phyloP scores from a whole-genome alignment of 495 filamentous ascomycete species.

The Hypoxylon crocopeplum region DNA sequence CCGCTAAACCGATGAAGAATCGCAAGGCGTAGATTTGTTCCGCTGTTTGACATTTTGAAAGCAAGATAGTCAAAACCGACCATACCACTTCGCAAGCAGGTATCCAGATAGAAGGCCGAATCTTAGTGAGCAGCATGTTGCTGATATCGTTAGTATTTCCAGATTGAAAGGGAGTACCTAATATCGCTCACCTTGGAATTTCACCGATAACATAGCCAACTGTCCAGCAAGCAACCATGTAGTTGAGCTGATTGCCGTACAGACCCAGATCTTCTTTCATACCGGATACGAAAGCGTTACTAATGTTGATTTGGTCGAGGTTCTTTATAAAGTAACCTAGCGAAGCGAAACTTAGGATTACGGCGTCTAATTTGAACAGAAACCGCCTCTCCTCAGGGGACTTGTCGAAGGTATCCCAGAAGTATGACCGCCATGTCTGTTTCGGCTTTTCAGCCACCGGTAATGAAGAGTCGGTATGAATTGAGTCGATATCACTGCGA shows the following conservation, averaged over 20 bases:
- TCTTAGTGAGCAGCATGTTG: conserved; percentile 48
- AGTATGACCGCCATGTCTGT: conserved; percentile 47
- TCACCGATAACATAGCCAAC: conserved; percentile 69
- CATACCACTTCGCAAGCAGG: conserved; percentile 63
- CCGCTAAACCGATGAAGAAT: conserved; percentile 65
- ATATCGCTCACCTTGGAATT: conserved; percentile 54
- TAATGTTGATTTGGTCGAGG: conserved; percentile 65
- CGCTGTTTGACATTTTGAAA: conserved; percentile 54
- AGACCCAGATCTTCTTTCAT: conserved; percentile 67
- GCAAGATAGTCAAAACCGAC: conserved; percentile 59
- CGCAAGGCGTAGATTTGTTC: conserved; percentile 62
- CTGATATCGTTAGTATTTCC: conserved; percentile 17
- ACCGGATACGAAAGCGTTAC: conserved; percentile 64
- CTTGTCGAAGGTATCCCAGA: conserved; percentile 70
- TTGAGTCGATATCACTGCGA: conserved; percentile 18
- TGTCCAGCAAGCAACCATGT: conserved; percentile 63
- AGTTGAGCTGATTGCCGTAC: conserved; percentile 61
- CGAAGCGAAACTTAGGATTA: conserved; percentile 61
- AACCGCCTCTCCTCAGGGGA: conserved; percentile 65
- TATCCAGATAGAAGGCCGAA: conserved; percentile 66
- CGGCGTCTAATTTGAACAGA: conserved; percentile 65
- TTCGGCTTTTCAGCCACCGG: conserved; percentile 33
- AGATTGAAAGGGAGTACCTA: conserved; percentile 18
- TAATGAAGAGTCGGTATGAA: conserved; percentile 8
- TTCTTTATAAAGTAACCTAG: conserved; percentile 67